These are phyloP conservation scores for Wickerhamiella pararugosa DNA, from an alignment of 1,139 yeast genomes.

Conservation along the genomic window DNA sequence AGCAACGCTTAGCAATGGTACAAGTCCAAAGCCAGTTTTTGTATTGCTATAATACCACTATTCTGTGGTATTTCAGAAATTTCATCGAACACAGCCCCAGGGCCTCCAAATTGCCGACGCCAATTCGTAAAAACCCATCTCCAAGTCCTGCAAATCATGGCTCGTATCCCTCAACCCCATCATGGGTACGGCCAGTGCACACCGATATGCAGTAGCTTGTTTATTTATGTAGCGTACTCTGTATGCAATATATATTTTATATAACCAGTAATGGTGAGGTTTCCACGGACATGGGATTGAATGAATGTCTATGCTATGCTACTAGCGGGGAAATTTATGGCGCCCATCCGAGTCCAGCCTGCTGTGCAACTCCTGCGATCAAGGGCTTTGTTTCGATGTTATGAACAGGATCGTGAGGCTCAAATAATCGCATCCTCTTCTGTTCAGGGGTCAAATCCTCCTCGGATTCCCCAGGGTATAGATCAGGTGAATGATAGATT, in stretches of 20 bases:
- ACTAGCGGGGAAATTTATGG: background rate
- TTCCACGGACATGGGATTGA: too few species aligned
- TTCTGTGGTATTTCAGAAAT: conserved; percentile 17
- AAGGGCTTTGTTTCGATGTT: conserved; percentile 33
- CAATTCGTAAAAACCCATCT: too few species aligned
- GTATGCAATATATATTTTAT: too few species aligned
- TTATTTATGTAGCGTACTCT: too few species aligned
- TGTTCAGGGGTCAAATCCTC: conserved; percentile 15
- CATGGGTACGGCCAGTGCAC: too few species aligned
- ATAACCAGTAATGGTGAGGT: too few species aligned
- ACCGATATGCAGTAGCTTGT: too few species aligned
- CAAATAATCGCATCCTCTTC: conserved; percentile 17
- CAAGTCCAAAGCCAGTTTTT: conserved; percentile 64
- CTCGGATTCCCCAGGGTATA: conserved; percentile 19
- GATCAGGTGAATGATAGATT: conserved; percentile 17
- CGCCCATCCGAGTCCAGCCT: conserved; percentile 6
- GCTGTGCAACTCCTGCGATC: conserved; percentile 15
- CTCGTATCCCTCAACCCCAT: too few species aligned
- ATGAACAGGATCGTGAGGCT: conserved; percentile 43
- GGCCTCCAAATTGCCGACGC: too few species aligned
- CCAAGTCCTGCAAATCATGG: too few species aligned
- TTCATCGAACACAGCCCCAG: background rate
- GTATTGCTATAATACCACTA: conserved; percentile 48
- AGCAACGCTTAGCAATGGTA: conserved; percentile 71
- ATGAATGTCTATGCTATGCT: too few species aligned